A percentile compares a stretch with the other conserved stretches of the same genome.
Evolutionary conservation across 352 stramenopile genomes (phyloP).

Genomic region (Phytophthora podocarpi): DNA sequence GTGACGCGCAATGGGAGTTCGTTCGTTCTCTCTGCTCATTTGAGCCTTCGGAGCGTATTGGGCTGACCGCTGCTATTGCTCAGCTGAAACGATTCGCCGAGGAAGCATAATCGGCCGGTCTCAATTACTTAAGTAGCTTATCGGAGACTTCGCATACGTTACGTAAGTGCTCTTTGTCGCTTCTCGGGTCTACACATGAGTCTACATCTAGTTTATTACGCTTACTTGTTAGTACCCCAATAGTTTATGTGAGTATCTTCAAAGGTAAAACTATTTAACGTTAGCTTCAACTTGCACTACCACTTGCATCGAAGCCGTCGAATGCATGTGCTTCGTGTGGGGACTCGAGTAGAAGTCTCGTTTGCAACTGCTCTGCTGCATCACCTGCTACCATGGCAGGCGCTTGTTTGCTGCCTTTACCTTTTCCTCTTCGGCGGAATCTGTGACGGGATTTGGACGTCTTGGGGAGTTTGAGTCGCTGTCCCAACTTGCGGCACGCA

Average conservation of each 20-base stretch:
- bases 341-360: conserved; percentile 50
- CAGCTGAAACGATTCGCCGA: neutral
- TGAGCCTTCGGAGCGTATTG: neutral
- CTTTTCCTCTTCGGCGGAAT: conserved; percentile 44
- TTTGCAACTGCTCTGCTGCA: conserved; percentile 39
- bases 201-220: too few species aligned
- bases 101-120: too few species aligned
- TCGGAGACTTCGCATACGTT: too few species aligned
- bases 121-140: too few species aligned
- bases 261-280: too few species aligned
- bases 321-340: conserved; percentile 46
- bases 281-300: conserved; percentile 12
- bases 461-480: conserved; percentile 54
- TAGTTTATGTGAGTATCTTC: too few species aligned
- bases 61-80: neutral
- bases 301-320: conserved; percentile 43
- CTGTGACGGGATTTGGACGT: conserved; percentile 33
- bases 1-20: conserved; percentile 8
- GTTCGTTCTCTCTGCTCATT: neutral
- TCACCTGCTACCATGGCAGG: conserved; percentile 13
- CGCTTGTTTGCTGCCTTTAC: conserved; percentile 28
- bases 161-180: too few species aligned
- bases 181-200: too few species aligned
- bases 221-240: too few species aligned
- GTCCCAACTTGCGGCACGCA: conserved; percentile 59